Percentiles rank a stretch among this genome's conserved stretches.
Evolutionary conservation across 345 rosid genomes (phyloP).

Genomic region (Boechera divaricarpa): DNA sequence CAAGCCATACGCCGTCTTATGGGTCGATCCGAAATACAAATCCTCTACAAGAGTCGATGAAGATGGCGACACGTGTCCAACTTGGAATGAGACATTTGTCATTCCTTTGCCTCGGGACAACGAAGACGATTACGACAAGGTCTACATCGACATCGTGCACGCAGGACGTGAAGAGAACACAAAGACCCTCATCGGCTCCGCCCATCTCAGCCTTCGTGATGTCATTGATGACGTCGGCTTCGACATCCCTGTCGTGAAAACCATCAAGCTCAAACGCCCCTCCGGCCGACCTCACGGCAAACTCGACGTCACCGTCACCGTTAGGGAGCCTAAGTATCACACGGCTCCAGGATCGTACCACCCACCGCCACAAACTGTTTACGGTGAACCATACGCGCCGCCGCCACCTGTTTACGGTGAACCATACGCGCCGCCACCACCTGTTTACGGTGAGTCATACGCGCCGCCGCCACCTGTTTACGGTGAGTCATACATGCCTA

Average conservation of each 20-base stretch:
- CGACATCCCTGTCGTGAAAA: conserved; percentile 46
- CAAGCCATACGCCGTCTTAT: conserved; percentile 73
- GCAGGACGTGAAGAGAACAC: conserved; percentile 69
- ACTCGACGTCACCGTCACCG: conserved; percentile 57
- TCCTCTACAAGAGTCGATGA: conserved; percentile 66
- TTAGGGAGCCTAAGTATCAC: conserved; percentile 50
- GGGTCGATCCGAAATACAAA: conserved; percentile 67
- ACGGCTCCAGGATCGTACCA: conserved; percentile 33
- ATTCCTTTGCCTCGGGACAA: conserved; percentile 50
- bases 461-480: conserved; percentile 45
- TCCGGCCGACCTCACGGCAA: conserved; percentile 94
- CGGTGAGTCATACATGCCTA: conserved; percentile 32
- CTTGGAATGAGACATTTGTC: conserved; percentile 66
- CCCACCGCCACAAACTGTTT: conserved; percentile 41
- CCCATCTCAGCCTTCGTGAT: conserved; percentile 61
- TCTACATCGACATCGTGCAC: conserved; percentile 74
- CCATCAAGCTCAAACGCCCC: conserved; percentile 76
- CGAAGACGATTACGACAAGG: conserved; percentile 42
- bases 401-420: background rate
- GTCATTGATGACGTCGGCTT: conserved; percentile 66
- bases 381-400: conserved; percentile 43
- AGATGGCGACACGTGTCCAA: conserved; percentile 66
- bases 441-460: conserved; percentile 43
- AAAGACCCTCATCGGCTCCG: conserved; percentile 83
- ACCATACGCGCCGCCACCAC: conserved; percentile 26